Percentiles rank a stretch among this genome's conserved stretches.
These are phyloP conservation scores for Fusarium coffeatum DNA, from an alignment of 2,329 filamentous ascomycete genomes.

Conservation along the genomic window DNA sequence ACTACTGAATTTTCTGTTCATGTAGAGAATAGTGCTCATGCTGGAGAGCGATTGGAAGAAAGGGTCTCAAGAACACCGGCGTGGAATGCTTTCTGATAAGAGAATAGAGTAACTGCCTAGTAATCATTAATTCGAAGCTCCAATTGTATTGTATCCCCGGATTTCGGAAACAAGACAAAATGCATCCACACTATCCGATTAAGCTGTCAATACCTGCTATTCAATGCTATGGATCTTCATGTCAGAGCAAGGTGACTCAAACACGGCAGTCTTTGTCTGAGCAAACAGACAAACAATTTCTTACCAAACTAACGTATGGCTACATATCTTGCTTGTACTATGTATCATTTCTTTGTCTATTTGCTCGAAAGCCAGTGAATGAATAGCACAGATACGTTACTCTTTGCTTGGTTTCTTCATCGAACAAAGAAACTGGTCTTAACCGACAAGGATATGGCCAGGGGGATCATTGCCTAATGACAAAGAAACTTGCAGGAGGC, in stretches of 20 bases:
- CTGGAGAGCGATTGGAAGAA: constrained; percentile 21
- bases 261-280: not conserved
- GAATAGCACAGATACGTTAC: not conserved
- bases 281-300: not conserved
- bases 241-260: not conserved
- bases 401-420: not conserved
- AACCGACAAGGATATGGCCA: not conserved
- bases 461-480: not conserved
- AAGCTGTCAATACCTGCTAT: not conserved
- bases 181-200: not conserved
- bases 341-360: not conserved
- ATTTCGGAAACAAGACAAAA: not conserved
- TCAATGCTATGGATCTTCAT: not conserved
- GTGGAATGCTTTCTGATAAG: constrained; percentile 35
- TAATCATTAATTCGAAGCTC: not conserved
- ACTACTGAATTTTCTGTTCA: constrained; percentile 39
- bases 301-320: not conserved
- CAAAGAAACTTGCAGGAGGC: not conserved
- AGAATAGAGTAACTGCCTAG: not conserved
- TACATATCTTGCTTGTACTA: not conserved
- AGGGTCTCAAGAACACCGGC: constrained; percentile 31
- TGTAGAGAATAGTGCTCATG: constrained; percentile 32
- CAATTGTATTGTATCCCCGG: not conserved
- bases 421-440: not conserved
- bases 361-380: not conserved